Conservation (phyloP, 2,329 filamentous ascomycete species). For the Exophiala sp. region DNA sequence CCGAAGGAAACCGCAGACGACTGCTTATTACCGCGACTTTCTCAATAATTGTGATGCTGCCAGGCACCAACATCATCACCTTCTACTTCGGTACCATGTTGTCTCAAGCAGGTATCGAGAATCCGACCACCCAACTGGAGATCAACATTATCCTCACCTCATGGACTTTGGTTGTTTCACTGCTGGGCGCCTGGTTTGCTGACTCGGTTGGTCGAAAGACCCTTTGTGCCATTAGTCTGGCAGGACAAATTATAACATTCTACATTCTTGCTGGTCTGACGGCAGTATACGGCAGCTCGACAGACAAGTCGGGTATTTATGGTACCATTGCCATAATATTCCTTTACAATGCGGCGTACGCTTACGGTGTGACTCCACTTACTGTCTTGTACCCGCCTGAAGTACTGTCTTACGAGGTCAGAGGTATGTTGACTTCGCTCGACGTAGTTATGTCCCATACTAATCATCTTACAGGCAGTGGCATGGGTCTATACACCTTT, state of each 20-base stretch:
- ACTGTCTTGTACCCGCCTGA: constrained; percentile 36
- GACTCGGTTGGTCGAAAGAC: constrained; percentile 45
- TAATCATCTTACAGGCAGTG: constrained; percentile 13
- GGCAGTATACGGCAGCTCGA: constrained; percentile 40
- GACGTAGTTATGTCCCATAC: constrained; percentile 29
- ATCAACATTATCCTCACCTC: constrained; percentile 52
- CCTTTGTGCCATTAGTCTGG: constrained; percentile 33
- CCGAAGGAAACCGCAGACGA: constrained; percentile 36
- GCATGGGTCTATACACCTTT: constrained; percentile 3
- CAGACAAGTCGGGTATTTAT: constrained; percentile 40
- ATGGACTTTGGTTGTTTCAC: constrained; percentile 45
- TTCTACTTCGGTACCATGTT: constrained; percentile 46
- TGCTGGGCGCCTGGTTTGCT: constrained; percentile 44
- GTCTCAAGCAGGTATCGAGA: constrained; percentile 45
- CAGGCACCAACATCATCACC: constrained; percentile 42
- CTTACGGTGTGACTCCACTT: constrained; percentile 36
- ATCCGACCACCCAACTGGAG: constrained; percentile 44
- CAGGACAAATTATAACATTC: constrained; percentile 42
- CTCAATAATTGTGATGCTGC: constrained; percentile 33
- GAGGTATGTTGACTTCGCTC: constrained; percentile 27
- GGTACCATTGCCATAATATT: constrained; percentile 38
- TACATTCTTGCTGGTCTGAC: constrained; percentile 53
- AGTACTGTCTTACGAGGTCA: constrained; percentile 34
- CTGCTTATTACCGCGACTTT: constrained; percentile 38
- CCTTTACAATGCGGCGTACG: constrained; percentile 35